Evolutionary conservation across 2,329 filamentous ascomycete species (phyloP).

Genomic region (Colletotrichum zoysiae): DNA sequence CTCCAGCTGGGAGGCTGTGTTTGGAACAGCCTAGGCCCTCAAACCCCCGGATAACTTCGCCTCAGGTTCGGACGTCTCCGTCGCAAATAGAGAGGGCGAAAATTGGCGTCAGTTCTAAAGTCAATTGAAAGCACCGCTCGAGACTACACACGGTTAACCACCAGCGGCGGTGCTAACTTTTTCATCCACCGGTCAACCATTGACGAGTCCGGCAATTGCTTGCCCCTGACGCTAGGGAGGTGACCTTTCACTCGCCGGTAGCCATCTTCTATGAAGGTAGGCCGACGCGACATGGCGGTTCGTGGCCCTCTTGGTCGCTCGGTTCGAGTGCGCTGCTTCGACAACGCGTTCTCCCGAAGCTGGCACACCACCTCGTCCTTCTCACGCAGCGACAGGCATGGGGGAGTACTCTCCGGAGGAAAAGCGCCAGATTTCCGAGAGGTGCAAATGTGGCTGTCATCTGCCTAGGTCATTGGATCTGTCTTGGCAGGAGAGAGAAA

Average conservation of each 20-base stretch:
- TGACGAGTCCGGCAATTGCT: neutral
- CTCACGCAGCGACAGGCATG: neutral
- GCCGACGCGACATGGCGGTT: neutral
- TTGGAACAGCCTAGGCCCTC: slow-evolving; percentile 35
- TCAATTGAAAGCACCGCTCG: slow-evolving; percentile 16
- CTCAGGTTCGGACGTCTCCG: slow-evolving; percentile 30
- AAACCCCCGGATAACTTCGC: slow-evolving; percentile 17
- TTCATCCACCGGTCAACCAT: neutral
- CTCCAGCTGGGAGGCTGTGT: slow-evolving; percentile 26
- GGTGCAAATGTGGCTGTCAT: neutral
- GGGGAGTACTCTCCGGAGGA: too few species aligned
- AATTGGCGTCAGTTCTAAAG: slow-evolving; percentile 17
- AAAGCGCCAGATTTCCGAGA: slow-evolving; percentile 3
- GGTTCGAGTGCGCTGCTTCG: neutral
- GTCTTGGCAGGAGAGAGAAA: neutral
- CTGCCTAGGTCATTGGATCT: neutral
- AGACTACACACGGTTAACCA: slow-evolving; percentile 18
- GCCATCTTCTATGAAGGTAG: neutral
- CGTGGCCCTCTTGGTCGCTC: neutral
- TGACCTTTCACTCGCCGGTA: neutral
- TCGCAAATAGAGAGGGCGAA: slow-evolving; percentile 8
- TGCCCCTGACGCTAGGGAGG: neutral
- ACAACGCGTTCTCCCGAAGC: neutral
- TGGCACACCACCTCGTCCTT: neutral
- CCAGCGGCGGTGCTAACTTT: slow-evolving; percentile 3